Evolutionary conservation across 257 asterid species (phyloP).

Genomic region (Fraxinus anomala): DNA sequence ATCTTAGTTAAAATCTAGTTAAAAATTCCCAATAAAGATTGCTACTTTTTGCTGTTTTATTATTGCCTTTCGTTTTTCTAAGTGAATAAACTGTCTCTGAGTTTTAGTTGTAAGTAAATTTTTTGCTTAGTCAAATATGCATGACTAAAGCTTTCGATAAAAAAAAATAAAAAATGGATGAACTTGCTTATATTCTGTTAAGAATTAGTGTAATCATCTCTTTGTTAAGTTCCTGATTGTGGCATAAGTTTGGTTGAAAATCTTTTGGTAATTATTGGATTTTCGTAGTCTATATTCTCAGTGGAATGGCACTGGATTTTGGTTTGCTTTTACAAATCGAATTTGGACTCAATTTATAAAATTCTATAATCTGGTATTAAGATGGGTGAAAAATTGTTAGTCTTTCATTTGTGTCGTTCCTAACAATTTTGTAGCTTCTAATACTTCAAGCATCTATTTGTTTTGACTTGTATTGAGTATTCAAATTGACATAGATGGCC

Average conservation of each 20-base stretch:
- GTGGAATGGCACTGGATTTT: background rate
- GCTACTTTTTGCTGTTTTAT: background rate
- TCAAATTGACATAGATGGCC: background rate
- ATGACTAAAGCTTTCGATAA: background rate
- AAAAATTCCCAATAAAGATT: background rate
- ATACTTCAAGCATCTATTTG: background rate
- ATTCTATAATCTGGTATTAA: background rate
- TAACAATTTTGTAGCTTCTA: background rate
- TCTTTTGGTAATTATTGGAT: background rate
- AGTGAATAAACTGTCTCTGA: background rate
- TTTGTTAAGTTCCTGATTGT: background rate
- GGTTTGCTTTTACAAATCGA: background rate
- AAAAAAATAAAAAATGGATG: too few species aligned
- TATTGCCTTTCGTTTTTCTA: background rate
- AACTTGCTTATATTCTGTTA: background rate
- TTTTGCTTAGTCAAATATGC: background rate
- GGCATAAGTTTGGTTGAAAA: background rate
- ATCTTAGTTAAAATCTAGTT: background rate
- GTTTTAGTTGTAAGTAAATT: slow-evolving; percentile 2
- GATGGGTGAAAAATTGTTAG: background rate
- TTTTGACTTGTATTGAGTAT: background rate
- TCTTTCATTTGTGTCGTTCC: background rate
- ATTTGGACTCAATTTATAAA: background rate
- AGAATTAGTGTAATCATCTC: background rate
- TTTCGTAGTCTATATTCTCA: background rate